Evolutionary conservation across 2,329 filamentous ascomycete species (phyloP).

Genomic region (Xylariaceae sp.): DNA sequence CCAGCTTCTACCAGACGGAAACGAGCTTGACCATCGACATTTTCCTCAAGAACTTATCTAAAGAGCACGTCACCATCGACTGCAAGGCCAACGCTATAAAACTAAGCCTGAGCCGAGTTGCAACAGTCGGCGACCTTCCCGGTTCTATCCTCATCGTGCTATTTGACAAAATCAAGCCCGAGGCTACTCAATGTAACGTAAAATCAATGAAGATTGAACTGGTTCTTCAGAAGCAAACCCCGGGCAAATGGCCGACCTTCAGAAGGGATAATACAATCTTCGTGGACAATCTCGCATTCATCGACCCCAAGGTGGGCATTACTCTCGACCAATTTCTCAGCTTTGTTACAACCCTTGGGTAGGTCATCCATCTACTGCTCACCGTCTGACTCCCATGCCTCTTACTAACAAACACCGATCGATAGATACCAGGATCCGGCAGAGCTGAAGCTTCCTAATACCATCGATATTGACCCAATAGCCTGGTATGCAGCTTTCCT

Average conservation of each 20-base stretch:
- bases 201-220: slow-evolving; percentile 78
- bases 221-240: slow-evolving; percentile 58
- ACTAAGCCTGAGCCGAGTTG: slow-evolving; percentile 16
- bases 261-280: slow-evolving; percentile 38
- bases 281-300: slow-evolving; percentile 24
- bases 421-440: slow-evolving; percentile 20
- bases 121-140: slow-evolving; percentile 49
- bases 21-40: slow-evolving; percentile 34
- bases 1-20: slow-evolving; percentile 39
- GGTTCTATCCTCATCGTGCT: slow-evolving; percentile 55
- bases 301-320: slow-evolving; percentile 11
- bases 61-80: slow-evolving; percentile 37
- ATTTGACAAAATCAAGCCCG: slow-evolving; percentile 57
- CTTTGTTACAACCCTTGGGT: slow-evolving; percentile 22
- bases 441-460: slow-evolving; percentile 21
- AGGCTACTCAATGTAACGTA: slow-evolving; percentile 56
- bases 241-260: slow-evolving; percentile 64
- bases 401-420: slow-evolving; percentile 9
- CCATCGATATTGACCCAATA: slow-evolving; percentile 7
- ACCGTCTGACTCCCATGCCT: neutral
- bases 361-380: slow-evolving; percentile 8
- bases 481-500: slow-evolving; percentile 26
- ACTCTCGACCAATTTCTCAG: slow-evolving; percentile 21
- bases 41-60: slow-evolving; percentile 39
- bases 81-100: slow-evolving; percentile 25